Percentiles rank a stretch among this genome's conserved stretches.
phyloP scores from a whole-genome alignment of 1,284 basidiomycete species.

The Puccinia sorghi region DNA sequence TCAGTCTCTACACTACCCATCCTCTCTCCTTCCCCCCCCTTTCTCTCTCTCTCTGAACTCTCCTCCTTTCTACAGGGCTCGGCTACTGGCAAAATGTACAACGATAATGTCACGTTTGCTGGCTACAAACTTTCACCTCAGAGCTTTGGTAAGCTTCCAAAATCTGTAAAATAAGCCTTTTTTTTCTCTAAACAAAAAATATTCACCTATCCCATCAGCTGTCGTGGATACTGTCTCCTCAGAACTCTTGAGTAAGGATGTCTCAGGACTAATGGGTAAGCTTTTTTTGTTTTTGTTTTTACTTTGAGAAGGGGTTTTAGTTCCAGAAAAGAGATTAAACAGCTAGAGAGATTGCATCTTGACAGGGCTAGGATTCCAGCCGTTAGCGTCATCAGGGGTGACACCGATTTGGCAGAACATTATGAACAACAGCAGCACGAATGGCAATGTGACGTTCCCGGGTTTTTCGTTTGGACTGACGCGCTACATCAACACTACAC shows the following conservation, averaged over 20 bases:
- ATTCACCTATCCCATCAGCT: conserved; percentile 23
- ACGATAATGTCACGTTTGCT: conserved; percentile 45
- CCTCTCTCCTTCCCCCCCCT: too few species aligned
- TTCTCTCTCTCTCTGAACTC: neutral
- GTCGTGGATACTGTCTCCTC: conserved; percentile 55
- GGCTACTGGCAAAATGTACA: conserved; percentile 35
- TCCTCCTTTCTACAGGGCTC: conserved; percentile 32
- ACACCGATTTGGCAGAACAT: conserved; percentile 61
- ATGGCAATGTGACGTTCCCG: conserved; percentile 54
- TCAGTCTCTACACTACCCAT: conserved; percentile 5
- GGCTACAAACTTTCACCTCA: conserved; percentile 36
- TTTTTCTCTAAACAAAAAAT: too few species aligned
- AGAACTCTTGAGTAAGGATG: conserved; percentile 58
- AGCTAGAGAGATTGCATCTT: neutral
- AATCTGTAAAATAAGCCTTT: too few species aligned
- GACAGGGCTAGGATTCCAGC: conserved; percentile 58
- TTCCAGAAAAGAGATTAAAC: neutral
- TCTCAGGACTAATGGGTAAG: conserved; percentile 61
- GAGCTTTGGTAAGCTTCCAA: conserved; percentile 31
- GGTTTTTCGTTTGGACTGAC: conserved; percentile 60
- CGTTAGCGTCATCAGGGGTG: conserved; percentile 58
- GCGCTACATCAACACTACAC: conserved; percentile 58
- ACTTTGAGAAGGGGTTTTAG: neutral
- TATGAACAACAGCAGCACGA: conserved; percentile 53
- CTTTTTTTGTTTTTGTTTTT: neutral